phyloP scores from a whole-genome alignment of 176 grass and related monocot species.

The maize (Zea mays) region DNA sequence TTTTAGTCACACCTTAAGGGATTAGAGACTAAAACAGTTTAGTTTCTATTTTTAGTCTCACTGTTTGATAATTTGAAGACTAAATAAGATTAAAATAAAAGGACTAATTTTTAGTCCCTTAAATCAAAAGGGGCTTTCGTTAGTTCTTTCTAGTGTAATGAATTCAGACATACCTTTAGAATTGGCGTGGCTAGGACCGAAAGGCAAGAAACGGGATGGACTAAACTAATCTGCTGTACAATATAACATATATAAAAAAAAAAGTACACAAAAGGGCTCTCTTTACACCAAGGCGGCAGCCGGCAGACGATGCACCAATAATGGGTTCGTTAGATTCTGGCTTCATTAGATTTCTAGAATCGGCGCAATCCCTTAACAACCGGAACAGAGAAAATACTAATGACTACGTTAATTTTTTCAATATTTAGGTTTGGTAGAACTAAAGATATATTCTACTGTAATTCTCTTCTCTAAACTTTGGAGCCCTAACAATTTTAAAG shows the following conservation, averaged over 20 bases:
- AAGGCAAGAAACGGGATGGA: not conserved
- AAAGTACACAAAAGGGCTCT: not conserved
- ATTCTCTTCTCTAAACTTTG: too few species aligned
- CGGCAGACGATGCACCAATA: not conserved
- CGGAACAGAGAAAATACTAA: not conserved
- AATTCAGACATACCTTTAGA: not conserved
- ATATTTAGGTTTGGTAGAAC: not conserved
- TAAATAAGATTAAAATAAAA: too few species aligned
- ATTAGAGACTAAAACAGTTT: too few species aligned
- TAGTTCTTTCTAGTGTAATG: too few species aligned
- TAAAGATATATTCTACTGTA: not conserved
- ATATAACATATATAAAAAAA: not conserved
- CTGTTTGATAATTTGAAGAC: too few species aligned
- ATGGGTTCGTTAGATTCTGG: conserved; percentile 24
- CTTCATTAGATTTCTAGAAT: not conserved
- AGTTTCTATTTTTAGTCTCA: too few species aligned
- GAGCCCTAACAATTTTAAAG: too few species aligned
- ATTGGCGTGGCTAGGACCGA: not conserved
- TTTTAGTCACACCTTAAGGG: too few species aligned
- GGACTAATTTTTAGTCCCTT: too few species aligned
- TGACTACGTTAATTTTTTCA: not conserved
- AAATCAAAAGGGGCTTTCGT: too few species aligned
- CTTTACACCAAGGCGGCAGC: conserved; percentile 1
- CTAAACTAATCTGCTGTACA: not conserved
- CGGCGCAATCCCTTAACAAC: not conserved